Percentiles rank a stretch among this genome's conserved stretches.
Conservation (phyloP, 768 basidiomycete genomes). For the Ramaria sp. region DNA sequence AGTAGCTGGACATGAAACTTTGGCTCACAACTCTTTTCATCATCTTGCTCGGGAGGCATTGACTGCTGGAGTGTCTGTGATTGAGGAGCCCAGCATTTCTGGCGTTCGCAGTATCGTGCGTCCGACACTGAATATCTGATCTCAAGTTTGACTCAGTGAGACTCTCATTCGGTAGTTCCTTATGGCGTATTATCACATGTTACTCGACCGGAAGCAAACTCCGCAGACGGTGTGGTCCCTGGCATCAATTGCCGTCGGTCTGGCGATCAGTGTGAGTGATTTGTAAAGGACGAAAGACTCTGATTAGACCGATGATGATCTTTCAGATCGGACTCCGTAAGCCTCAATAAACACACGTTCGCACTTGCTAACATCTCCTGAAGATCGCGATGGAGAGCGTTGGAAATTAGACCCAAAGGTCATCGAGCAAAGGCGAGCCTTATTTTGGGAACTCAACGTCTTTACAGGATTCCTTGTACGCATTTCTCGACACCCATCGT, state of each 20-base stretch:
- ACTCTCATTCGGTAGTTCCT: slow-evolving; percentile 18
- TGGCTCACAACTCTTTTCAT: slow-evolving; percentile 29
- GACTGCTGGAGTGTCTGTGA: slow-evolving; percentile 29
- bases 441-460: slow-evolving; percentile 64
- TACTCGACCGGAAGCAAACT: not conserved
- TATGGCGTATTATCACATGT: slow-evolving; percentile 29
- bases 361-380: not conserved
- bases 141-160: slow-evolving; percentile 18
- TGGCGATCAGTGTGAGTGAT: not conserved
- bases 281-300: not conserved
- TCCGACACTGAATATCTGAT: slow-evolving; percentile 23
- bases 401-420: slow-evolving; percentile 53
- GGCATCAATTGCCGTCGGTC: not conserved
- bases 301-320: not conserved
- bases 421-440: slow-evolving; percentile 45
- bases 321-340: slow-evolving; percentile 5
- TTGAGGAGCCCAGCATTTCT: slow-evolving; percentile 32
- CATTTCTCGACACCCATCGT: not conserved
- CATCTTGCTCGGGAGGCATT: slow-evolving; percentile 37
- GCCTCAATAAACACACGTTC: not conserved
- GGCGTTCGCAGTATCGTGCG: slow-evolving; percentile 32
- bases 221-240: slow-evolving; percentile 2
- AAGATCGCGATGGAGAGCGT: slow-evolving; percentile 62
- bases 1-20: not conserved
- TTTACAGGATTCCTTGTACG: slow-evolving; percentile 45